Conservation (phyloP, 2,329 filamentous ascomycete genomes). For the Lachnum nothofagi region DNA sequence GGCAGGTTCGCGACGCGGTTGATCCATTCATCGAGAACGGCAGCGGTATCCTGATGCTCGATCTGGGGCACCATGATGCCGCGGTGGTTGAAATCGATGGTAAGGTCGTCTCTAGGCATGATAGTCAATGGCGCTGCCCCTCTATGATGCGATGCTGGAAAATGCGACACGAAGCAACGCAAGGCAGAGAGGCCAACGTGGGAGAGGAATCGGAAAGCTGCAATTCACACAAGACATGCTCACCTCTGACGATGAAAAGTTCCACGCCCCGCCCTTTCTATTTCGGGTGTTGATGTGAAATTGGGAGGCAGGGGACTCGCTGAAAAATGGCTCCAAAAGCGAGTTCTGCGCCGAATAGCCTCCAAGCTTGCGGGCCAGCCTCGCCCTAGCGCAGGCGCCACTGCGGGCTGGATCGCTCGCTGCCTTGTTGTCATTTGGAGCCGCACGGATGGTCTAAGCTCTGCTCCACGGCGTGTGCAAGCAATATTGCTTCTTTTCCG, state of each 20-base stretch:
- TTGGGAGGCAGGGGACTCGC: slow-evolving; percentile 11
- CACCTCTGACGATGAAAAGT: slow-evolving; percentile 23
- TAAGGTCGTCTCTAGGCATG: slow-evolving; percentile 69
- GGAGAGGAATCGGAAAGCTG: too few relatives aligned
- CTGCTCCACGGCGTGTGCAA: too few relatives aligned
- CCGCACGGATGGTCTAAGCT: too few relatives aligned
- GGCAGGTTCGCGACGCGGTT: slow-evolving; percentile 72
- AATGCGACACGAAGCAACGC: not conserved
- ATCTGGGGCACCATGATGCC: slow-evolving; percentile 51
- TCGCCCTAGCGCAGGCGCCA: too few relatives aligned
- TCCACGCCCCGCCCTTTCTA: slow-evolving; percentile 10
- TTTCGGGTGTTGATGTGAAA: slow-evolving; percentile 6
- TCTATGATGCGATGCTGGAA: slow-evolving; percentile 3
- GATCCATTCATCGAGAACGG: slow-evolving; percentile 75
- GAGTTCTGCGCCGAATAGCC: too few relatives aligned
- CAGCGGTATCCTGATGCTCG: slow-evolving; percentile 58
- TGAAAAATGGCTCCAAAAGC: not conserved
- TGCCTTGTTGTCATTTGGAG: too few relatives aligned
- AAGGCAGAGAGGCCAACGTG: too few relatives aligned
- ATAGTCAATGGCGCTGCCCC: slow-evolving; percentile 48
- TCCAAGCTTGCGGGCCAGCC: too few relatives aligned
- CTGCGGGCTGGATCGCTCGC: too few relatives aligned
- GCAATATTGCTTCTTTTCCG: too few relatives aligned
- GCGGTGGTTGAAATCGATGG: slow-evolving; percentile 59
- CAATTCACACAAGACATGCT: too few relatives aligned